phyloP scores from a whole-genome alignment of 2,329 filamentous ascomycete species.

The Rutstroemia sp. region DNA sequence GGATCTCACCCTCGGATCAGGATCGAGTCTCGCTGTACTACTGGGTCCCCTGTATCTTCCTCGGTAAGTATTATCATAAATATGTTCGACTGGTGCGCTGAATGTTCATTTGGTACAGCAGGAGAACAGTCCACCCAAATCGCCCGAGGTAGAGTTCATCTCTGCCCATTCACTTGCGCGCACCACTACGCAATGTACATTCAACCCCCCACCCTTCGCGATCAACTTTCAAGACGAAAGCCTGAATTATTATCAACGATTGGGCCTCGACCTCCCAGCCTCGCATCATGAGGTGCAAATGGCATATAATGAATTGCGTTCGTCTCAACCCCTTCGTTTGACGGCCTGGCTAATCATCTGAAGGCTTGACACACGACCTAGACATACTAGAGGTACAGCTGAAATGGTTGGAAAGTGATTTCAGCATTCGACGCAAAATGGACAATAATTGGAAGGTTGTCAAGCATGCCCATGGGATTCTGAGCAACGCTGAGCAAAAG shows the following conservation, averaged over 20 bases:
- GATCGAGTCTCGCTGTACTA: background rate
- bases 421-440: background rate
- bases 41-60: background rate
- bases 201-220: too few relatives aligned
- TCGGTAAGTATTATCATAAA: background rate
- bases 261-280: background rate
- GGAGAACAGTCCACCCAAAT: too few relatives aligned
- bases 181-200: too few relatives aligned
- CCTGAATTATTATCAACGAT: background rate
- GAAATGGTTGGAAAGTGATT: background rate
- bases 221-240: too few relatives aligned
- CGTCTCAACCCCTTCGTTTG: background rate
- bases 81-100: background rate
- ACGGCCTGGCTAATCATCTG: background rate
- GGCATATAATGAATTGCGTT: background rate
- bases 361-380: background rate
- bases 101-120: background rate
- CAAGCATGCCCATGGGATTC: background rate
- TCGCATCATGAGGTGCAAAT: background rate
- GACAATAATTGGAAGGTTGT: background rate
- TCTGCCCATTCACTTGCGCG: too few relatives aligned
- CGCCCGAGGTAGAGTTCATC: too few relatives aligned
- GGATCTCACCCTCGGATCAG: constrained; percentile 1
- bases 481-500: background rate
- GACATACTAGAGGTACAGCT: background rate